Conservation (phyloP, 371 early-diverging fungal species). For the Actinomortierella wolfii region DNA sequence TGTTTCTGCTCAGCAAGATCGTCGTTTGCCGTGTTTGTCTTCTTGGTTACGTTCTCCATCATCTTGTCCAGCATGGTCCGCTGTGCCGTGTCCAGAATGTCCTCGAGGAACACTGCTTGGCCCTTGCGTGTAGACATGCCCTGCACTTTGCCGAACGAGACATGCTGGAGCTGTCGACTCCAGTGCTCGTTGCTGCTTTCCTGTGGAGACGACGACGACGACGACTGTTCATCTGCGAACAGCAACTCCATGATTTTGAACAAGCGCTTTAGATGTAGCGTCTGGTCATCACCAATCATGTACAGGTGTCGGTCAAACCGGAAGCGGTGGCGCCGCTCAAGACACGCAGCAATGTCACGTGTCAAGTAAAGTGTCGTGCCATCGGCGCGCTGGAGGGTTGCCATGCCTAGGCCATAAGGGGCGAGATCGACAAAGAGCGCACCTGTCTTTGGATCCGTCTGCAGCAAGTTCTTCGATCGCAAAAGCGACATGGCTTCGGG, state of each 20-base stretch:
- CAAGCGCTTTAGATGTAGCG: conserved; percentile 90
- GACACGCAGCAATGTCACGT: conserved; percentile 94
- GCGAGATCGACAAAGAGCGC: conserved; percentile 80
- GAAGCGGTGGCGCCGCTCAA: conserved; percentile 79
- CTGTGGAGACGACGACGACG: conserved; percentile 1
- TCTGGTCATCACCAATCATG: conserved; percentile 93
- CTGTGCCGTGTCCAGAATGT: conserved; percentile 89
- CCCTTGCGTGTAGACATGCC: conserved; percentile 98
- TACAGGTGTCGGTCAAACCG: conserved; percentile 88
- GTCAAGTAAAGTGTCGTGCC: conserved; percentile 96
- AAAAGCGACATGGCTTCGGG: conserved; percentile 70
- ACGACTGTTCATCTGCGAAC: conserved; percentile 18
- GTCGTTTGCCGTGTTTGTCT: conserved; percentile 58
- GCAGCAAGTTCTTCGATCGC: conserved; percentile 57
- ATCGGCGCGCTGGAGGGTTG: conserved; percentile 84
- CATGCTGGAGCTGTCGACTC: conserved; percentile 78
- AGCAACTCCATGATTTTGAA: conserved; percentile 84
- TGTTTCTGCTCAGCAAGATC: conserved; percentile 52
- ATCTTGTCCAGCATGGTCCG: conserved; percentile 88
- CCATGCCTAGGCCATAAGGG: conserved; percentile 72
- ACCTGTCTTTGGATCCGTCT: conserved; percentile 49
- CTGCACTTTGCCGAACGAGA: conserved; percentile 93
- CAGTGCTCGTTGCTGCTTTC: conserved; percentile 53
- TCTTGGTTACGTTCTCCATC: conserved; percentile 74
- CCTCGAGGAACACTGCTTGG: conserved; percentile 94